These are phyloP conservation scores for Pseudogymnoascus sp. DNA, from an alignment of 2,329 filamentous ascomycete genomes.

Conservation along the genomic window DNA sequence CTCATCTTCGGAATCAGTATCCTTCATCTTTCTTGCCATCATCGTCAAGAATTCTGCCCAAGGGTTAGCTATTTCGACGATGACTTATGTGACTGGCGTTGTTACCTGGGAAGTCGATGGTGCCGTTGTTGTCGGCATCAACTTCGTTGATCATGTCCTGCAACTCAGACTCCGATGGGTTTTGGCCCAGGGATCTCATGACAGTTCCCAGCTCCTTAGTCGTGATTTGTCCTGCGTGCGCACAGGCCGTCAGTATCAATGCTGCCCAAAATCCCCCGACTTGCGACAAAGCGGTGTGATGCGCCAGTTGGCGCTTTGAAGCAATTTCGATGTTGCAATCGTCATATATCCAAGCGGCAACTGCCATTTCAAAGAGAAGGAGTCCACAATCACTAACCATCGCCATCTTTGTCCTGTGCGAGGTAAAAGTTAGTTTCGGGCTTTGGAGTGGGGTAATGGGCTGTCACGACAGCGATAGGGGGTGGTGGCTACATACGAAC, in stretches of 20 bases:
- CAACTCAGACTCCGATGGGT: constrained; percentile 80
- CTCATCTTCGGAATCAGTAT: constrained; percentile 84
- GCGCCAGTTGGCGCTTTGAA: neutral
- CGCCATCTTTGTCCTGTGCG: constrained; percentile 74
- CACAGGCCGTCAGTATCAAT: neutral
- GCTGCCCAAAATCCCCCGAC: neutral
- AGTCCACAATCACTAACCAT: constrained; percentile 56
- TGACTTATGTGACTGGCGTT: constrained; percentile 10
- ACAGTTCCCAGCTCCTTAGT: constrained; percentile 85
- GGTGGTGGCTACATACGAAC: constrained; percentile 64
- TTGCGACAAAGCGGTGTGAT: constrained; percentile 11
- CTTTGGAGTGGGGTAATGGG: constrained; percentile 7
- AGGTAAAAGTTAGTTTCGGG: constrained; percentile 21
- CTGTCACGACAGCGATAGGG: constrained; percentile 23
- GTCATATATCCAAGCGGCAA: neutral
- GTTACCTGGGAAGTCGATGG: constrained; percentile 82
- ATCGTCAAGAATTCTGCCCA: constrained; percentile 74
- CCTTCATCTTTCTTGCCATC: constrained; percentile 94
- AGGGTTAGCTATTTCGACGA: constrained; percentile 19
- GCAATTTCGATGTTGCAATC: neutral
- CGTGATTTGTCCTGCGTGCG: constrained; percentile 72
- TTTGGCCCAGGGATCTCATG: constrained; percentile 84
- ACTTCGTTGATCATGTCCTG: constrained; percentile 95
- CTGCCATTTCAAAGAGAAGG: neutral
- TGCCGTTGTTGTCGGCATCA: constrained; percentile 86